Percentiles rank a stretch among this genome's conserved stretches.
These are phyloP conservation scores for Talaromyces trachyspermus DNA, from an alignment of 495 filamentous ascomycete species.

Conservation along the genomic window DNA sequence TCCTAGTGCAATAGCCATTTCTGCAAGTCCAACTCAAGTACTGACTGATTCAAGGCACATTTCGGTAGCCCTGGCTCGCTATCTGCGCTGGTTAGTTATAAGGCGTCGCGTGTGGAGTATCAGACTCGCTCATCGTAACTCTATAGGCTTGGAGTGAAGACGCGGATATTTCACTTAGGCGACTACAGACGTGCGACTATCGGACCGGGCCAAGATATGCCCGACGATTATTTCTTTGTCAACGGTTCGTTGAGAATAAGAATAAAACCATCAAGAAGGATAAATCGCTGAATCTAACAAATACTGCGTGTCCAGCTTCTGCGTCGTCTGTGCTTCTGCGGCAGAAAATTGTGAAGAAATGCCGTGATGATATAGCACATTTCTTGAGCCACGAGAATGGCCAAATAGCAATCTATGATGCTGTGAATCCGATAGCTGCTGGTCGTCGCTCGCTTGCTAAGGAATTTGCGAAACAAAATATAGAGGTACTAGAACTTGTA, in stretches of 20 bases:
- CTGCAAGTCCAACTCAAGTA: neutral
- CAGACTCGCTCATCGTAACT: neutral
- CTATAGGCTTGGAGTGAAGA: conserved; percentile 90
- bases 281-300: no score
- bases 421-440: conserved; percentile 83
- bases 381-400: conserved; percentile 97
- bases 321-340: conserved; percentile 79
- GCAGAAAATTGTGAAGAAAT: conserved; percentile 96
- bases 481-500: no score
- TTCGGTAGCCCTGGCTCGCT: conserved; percentile 88
- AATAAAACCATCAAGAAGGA: no score
- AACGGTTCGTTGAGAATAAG: conserved; percentile 52
- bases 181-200: conserved; percentile 93
- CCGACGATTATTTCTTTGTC: conserved; percentile 95
- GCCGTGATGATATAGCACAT: conserved; percentile 91
- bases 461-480: conserved; percentile 93
- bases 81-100: conserved; percentile 75
- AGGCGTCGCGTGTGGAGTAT: no score
- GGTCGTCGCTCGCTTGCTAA: conserved; percentile 85
- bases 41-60: conserved; percentile 58
- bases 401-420: conserved; percentile 98
- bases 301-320: conserved; percentile 48
- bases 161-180: conserved; percentile 91
- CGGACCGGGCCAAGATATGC: conserved; percentile 77
- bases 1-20: conserved; percentile 13